Conservation (phyloP, 129 eudicot genomes). For the Kitagawia praeruptora region DNA sequence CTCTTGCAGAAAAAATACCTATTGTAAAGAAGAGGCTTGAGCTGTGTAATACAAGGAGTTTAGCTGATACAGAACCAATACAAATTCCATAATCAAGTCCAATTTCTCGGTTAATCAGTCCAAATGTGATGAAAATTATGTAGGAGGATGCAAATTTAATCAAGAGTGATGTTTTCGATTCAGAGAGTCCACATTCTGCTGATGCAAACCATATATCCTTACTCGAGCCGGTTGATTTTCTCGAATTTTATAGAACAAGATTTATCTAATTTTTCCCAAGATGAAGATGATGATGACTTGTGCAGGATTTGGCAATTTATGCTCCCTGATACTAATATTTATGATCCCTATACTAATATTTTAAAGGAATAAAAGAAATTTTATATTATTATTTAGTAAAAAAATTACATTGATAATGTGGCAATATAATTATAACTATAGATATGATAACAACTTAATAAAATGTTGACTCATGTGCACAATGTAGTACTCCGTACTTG, state of each 20-base stretch:
- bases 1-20: conserved; percentile 40
- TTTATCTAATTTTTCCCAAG: conserved; percentile 47
- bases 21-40: conserved; percentile 20
- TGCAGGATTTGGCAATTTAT: conserved; percentile 26
- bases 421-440: no score
- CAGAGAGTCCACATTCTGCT: conserved; percentile 46
- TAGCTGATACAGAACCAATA: conserved; percentile 23
- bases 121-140: neutral
- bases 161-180: conserved; percentile 59
- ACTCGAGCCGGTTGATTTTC: conserved; percentile 49
- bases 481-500: no score
- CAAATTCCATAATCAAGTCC: conserved; percentile 14
- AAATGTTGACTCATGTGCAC: no score
- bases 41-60: conserved; percentile 23
- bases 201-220: conserved; percentile 39
- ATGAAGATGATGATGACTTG: conserved; percentile 51
- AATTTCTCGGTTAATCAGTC: neutral
- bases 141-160: conserved; percentile 57
- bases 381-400: no score
- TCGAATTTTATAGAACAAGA: conserved; percentile 27
- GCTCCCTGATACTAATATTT: no score
- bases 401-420: no score
- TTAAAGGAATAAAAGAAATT: no score
- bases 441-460: no score
- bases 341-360: no score